These are phyloP conservation scores for Vitis rupestris DNA, from an alignment of 164 flowering plant genomes.

Conservation along the genomic window DNA sequence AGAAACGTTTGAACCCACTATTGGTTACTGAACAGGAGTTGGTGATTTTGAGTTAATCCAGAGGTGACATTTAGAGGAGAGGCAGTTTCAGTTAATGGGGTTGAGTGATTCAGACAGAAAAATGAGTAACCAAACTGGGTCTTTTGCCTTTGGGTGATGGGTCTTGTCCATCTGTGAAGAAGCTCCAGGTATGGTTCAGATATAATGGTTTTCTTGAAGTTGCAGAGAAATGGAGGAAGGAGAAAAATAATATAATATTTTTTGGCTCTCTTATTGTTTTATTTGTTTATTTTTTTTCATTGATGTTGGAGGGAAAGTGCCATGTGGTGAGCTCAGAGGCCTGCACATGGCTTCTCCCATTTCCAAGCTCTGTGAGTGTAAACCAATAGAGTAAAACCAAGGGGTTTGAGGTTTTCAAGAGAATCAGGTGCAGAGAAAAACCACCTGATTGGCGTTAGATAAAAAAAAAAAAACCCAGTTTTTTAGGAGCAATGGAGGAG, in stretches of 20 bases:
- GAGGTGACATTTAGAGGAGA: background rate
- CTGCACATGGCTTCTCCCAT: slow-evolving; percentile 67
- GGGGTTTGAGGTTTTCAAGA: slow-evolving; percentile 45
- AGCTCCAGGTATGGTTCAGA: slow-evolving; percentile 7
- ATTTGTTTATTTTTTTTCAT: slow-evolving; percentile 2
- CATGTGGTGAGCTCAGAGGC: slow-evolving; percentile 66
- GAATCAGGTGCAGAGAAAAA: slow-evolving; percentile 56
- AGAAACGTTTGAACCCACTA: background rate
- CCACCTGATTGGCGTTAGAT: slow-evolving; percentile 37
- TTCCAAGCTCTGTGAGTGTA: slow-evolving; percentile 45
- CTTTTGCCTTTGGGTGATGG: background rate
- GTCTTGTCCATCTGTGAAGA: slow-evolving; percentile 5
- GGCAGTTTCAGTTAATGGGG: background rate
- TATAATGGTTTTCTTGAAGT: slow-evolving; percentile 15
- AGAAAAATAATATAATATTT: slow-evolving; percentile 2
- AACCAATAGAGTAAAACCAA: slow-evolving; percentile 29
- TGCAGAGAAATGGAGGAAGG: slow-evolving; percentile 14
- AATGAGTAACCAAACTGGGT: background rate
- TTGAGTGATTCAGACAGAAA: background rate
- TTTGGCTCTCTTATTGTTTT: background rate
- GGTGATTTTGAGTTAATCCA: background rate
- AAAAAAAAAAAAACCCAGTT: slow-evolving; percentile 23
- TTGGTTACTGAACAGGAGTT: background rate
- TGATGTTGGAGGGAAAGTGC: slow-evolving; percentile 35
- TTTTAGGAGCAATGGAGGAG: slow-evolving; percentile 30